Evolutionary conservation across 805 yeast genomes (phyloP).

Genomic region (Wickerhamiella australiensis): DNA sequence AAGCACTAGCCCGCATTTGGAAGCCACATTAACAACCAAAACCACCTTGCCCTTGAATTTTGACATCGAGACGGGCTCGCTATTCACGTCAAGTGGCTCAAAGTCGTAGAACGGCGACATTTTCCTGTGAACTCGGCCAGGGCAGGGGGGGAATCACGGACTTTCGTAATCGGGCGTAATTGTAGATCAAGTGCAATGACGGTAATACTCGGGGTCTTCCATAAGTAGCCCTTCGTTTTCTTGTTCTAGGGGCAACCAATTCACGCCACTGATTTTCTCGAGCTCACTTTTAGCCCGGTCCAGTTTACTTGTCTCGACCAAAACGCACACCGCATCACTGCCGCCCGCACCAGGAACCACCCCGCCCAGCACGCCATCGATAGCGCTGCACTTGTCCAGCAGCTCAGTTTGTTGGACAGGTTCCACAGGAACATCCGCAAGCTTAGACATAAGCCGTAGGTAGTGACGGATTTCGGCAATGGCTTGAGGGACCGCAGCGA

Average conservation of each 20-base stretch:
- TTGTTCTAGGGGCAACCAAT: slow-evolving; percentile 14
- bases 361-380: slow-evolving; percentile 82
- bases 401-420: slow-evolving; percentile 65
- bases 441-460: slow-evolving; percentile 47
- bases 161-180: background rate
- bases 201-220: background rate
- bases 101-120: slow-evolving; percentile 50
- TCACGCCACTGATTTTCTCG: slow-evolving; percentile 18
- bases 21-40: slow-evolving; percentile 74
- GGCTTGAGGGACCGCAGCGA: slow-evolving; percentile 15
- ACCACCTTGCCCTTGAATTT: slow-evolving; percentile 69
- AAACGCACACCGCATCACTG: slow-evolving; percentile 74
- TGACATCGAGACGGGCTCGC: slow-evolving; percentile 45
- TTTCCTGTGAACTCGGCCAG: background rate
- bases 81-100: slow-evolving; percentile 49
- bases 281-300: slow-evolving; percentile 24
- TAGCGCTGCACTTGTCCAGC: slow-evolving; percentile 41
- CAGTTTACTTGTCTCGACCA: slow-evolving; percentile 42
- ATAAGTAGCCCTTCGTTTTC: slow-evolving; percentile 13
- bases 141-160: background rate
- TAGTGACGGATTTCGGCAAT: slow-evolving; percentile 38
- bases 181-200: background rate
- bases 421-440: slow-evolving; percentile 77
- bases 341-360: slow-evolving; percentile 99
- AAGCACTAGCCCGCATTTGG: slow-evolving; percentile 67